Evolutionary conservation across 1,284 basidiomycete species (phyloP).

Genomic region (Leccinum pallidistipes): DNA sequence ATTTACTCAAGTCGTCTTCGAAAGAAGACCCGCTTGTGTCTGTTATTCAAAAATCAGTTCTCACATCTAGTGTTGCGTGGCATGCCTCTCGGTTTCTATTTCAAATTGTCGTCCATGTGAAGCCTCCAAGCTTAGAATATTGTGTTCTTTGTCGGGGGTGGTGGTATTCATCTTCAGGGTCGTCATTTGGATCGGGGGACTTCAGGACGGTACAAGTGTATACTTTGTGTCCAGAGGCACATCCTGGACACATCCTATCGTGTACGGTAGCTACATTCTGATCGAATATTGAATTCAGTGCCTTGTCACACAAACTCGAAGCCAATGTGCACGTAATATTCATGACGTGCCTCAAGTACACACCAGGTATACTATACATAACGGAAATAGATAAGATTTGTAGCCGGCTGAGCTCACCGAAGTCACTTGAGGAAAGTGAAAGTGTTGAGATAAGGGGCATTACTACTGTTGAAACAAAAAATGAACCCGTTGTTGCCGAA

Average conservation of each 20-base stretch:
- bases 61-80: conserved; percentile 10
- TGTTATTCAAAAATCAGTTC: neutral
- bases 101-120: conserved; percentile 8
- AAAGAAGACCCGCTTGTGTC: neutral
- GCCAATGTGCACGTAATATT: too few species aligned
- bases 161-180: conserved; percentile 7
- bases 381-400: too few species aligned
- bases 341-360: too few species aligned
- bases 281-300: too few species aligned
- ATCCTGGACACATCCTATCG: neutral
- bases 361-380: too few species aligned
- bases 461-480: too few species aligned
- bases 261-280: neutral
- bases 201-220: neutral
- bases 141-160: conserved; percentile 5
- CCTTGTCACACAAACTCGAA: too few species aligned
- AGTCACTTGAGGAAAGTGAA: too few species aligned
- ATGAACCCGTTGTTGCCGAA: too few species aligned
- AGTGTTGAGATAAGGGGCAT: too few species aligned
- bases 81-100: conserved; percentile 2
- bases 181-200: conserved; percentile 1
- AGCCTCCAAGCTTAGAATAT: conserved; percentile 3
- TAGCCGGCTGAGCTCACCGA: too few species aligned
- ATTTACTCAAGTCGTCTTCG: conserved; percentile 11
- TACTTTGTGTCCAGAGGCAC: neutral